Evolutionary conservation across 768 basidiomycete genomes (phyloP).

Genomic region (Rhodocollybia butyracea): DNA sequence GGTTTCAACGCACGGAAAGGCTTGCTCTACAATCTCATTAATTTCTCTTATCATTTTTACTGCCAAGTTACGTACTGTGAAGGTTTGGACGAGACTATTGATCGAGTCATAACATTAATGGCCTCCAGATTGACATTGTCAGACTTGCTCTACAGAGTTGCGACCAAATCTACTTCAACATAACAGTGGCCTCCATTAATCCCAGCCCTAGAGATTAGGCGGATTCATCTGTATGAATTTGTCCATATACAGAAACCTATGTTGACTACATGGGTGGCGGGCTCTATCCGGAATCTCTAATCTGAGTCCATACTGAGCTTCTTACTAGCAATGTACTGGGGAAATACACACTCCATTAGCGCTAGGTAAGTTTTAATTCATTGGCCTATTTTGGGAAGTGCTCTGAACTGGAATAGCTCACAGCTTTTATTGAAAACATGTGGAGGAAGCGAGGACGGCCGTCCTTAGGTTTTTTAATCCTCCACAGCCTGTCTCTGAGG

Average conservation of each 20-base stretch:
- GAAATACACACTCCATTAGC: conserved; percentile 83
- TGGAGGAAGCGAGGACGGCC: conserved; percentile 65
- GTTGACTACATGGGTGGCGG: conserved; percentile 88
- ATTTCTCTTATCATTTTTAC: too few species aligned
- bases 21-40: too few species aligned
- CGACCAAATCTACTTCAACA: too few species aligned
- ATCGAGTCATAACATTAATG: too few species aligned
- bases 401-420: conserved; percentile 45
- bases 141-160: too few species aligned
- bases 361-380: conserved; percentile 60
- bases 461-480: conserved; percentile 78
- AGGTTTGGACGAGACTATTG: too few species aligned
- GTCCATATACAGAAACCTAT: conserved; percentile 78
- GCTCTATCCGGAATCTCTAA: conserved; percentile 74
- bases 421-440: conserved; percentile 62
- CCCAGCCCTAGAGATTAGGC: too few species aligned
- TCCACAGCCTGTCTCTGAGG: conserved; percentile 25
- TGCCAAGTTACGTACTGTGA: too few species aligned
- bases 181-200: too few species aligned
- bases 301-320: conserved; percentile 67
- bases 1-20: too few species aligned
- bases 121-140: too few species aligned
- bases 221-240: too few species aligned
- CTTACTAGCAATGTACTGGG: conserved; percentile 63
- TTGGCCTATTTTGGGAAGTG: conserved; percentile 8